Conservation (phyloP, 2,329 filamentous ascomycete genomes). For the Cladosporium sp. region DNA sequence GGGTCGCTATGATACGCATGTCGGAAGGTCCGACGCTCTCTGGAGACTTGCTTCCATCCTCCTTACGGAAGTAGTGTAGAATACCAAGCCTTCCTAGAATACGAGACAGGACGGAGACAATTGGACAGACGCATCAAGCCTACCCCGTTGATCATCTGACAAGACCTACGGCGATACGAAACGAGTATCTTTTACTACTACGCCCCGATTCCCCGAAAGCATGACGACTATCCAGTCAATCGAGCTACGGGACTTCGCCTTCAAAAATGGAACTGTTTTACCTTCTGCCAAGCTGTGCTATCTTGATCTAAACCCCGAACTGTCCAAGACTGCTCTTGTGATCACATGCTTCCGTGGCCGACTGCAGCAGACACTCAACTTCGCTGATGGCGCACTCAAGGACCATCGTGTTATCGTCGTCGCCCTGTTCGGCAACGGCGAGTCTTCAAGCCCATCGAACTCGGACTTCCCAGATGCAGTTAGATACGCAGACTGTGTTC, state of each 20-base stretch:
- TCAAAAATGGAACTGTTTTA: conserved; percentile 4
- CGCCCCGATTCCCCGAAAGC: not conserved
- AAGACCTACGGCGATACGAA: not conserved
- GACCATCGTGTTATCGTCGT: conserved; percentile 15
- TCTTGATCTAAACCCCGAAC: not conserved
- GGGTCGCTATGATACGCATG: conserved; percentile 4
- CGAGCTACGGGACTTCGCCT: not conserved
- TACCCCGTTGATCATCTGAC: not conserved
- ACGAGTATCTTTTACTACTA: not conserved
- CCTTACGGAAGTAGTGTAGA: not conserved
- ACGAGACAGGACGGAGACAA: not conserved
- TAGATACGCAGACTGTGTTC: conserved; percentile 5
- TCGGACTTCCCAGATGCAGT: not conserved
- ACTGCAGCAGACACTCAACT: not conserved
- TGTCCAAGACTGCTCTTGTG: not conserved
- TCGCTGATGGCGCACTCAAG: not conserved
- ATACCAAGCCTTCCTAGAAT: not conserved
- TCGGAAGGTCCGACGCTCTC: conserved; percentile 2
- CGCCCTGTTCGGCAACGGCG: conserved; percentile 9
- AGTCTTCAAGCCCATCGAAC: conserved; percentile 12
- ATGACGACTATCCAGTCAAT: not conserved
- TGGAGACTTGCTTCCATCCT: not conserved
- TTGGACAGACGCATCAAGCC: not conserved
- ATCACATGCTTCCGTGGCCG: conserved; percentile 11
- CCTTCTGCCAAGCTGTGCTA: conserved; percentile 9